Evolutionary conservation across 257 asterid genomes (phyloP).

Genomic region (Solanum acaule): DNA sequence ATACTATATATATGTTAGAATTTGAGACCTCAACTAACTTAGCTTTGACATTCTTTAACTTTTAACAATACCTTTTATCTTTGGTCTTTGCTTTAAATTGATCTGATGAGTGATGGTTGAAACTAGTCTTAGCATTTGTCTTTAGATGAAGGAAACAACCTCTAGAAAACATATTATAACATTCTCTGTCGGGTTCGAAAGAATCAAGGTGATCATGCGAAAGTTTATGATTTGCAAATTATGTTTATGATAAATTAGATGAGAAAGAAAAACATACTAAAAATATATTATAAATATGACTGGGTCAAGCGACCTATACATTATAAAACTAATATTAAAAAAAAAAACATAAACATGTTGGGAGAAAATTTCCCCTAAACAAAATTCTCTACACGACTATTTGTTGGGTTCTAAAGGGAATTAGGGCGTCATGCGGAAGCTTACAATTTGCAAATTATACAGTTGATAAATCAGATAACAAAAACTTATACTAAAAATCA

Average conservation of each 20-base stretch:
- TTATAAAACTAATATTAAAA: too few relatives aligned
- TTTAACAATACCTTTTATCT: not conserved
- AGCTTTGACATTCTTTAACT: conserved; percentile 7
- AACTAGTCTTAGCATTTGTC: not conserved
- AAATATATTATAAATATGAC: too few relatives aligned
- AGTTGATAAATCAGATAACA: too few relatives aligned
- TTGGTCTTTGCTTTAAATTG: not conserved
- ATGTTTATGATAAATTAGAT: too few relatives aligned
- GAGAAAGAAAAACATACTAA: not conserved
- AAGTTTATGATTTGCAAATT: too few relatives aligned
- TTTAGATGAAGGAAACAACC: not conserved
- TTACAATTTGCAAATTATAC: too few relatives aligned
- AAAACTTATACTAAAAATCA: too few relatives aligned
- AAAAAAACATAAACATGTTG: too few relatives aligned
- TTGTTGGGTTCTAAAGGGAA: too few relatives aligned
- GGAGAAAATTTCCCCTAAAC: not conserved
- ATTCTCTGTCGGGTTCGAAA: too few relatives aligned
- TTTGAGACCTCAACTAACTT: conserved; percentile 18
- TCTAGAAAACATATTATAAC: not conserved
- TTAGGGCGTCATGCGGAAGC: too few relatives aligned
- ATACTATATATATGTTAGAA: not conserved
- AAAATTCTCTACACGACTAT: not conserved
- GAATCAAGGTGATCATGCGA: too few relatives aligned
- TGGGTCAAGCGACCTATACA: not conserved
- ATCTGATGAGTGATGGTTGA: not conserved